phyloP scores from a whole-genome alignment of 495 filamentous ascomycete genomes.

The Bacidia rubella region DNA sequence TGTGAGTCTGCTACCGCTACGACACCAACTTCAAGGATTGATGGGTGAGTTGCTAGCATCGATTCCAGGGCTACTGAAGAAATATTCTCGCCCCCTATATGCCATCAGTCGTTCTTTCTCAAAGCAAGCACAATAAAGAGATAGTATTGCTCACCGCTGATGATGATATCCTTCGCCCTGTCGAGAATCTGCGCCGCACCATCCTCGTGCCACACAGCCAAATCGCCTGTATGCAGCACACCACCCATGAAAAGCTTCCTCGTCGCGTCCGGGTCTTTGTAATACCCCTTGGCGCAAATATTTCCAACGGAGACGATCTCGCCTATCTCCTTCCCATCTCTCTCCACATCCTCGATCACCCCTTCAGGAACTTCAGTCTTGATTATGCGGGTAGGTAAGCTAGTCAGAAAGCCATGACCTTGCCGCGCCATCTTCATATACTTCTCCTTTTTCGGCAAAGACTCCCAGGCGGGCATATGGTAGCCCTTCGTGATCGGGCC shows the following conservation, averaged over 20 bases:
- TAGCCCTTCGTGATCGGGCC: constrained; percentile 94
- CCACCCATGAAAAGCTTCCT: constrained; percentile 79
- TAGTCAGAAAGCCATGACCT: constrained; percentile 78
- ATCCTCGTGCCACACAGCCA: constrained; percentile 85
- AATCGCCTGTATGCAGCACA: constrained; percentile 74
- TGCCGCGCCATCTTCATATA: constrained; percentile 80
- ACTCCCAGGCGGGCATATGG: constrained; percentile 64
- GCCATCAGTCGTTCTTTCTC: neutral
- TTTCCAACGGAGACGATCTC: constrained; percentile 88
- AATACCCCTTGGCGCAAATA: constrained; percentile 84
- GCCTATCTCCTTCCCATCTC: constrained; percentile 78
- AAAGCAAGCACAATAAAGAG: too few relatives aligned
- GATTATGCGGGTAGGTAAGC: constrained; percentile 68
- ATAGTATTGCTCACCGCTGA: constrained; percentile 54
- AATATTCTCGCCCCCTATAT: constrained; percentile 85
- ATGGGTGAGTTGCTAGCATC: constrained; percentile 81
- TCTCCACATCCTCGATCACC: constrained; percentile 59
- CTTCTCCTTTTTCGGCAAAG: constrained; percentile 52
- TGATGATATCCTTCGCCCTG: constrained; percentile 94
- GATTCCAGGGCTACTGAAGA: constrained; percentile 83
- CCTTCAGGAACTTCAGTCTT: constrained; percentile 58
- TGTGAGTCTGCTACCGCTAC: constrained; percentile 81
- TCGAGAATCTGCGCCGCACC: constrained; percentile 87
- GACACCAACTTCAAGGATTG: constrained; percentile 80
- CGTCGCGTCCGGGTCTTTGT: constrained; percentile 80